Conservation (phyloP, 305 asterid genomes). For the Plantago coronopus region DNA sequence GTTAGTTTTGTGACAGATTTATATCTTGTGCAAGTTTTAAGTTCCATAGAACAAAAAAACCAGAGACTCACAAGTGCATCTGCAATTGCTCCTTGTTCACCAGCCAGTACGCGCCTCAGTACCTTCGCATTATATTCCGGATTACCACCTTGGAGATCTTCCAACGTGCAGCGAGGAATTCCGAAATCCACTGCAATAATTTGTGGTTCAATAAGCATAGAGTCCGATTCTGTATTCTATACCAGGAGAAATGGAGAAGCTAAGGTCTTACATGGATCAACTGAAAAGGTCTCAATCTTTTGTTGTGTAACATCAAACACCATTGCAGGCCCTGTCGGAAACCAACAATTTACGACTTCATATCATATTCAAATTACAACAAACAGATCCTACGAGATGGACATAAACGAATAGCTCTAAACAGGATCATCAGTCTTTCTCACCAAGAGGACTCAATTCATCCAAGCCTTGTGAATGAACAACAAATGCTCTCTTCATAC, state of each 20-base stretch:
- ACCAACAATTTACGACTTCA: background rate
- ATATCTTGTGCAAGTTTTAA: background rate
- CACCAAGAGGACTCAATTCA: constrained; percentile 72
- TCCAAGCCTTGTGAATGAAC: constrained; percentile 60
- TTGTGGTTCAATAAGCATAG: constrained; percentile 1
- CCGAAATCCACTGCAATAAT: constrained; percentile 42
- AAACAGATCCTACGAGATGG: too few relatives aligned
- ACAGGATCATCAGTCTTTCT: constrained; percentile 13
- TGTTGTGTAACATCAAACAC: constrained; percentile 47
- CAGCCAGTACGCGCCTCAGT: constrained; percentile 40
- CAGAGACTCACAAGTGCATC: constrained; percentile 46
- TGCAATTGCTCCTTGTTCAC: constrained; percentile 52
- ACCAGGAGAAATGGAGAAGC: background rate
- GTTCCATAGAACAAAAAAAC: background rate
- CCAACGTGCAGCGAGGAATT: constrained; percentile 50
- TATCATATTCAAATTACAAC: too few relatives aligned
- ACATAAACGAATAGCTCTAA: too few relatives aligned
- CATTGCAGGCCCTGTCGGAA: constrained; percentile 45
- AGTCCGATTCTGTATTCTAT: background rate
- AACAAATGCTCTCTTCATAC: constrained; percentile 56
- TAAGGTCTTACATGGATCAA: constrained; percentile 51
- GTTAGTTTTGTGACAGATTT: background rate
- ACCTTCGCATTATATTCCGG: constrained; percentile 42
- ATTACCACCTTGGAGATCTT: constrained; percentile 44
- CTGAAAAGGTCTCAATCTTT: constrained; percentile 44